phyloP scores from a whole-genome alignment of 1,284 basidiomycete species.

The Trichosporon inkin region DNA sequence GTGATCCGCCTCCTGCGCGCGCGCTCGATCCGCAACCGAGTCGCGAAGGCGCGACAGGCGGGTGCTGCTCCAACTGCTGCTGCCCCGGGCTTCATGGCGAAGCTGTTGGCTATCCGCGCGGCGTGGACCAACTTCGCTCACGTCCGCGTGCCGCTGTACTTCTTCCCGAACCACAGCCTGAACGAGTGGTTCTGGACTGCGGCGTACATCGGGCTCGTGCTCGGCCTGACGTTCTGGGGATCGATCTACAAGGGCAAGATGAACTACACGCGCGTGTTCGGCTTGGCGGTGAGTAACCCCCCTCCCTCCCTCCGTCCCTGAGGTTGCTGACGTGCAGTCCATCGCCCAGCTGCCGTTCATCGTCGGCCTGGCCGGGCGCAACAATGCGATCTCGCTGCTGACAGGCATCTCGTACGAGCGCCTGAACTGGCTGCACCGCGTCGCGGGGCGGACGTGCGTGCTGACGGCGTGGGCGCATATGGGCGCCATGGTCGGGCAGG shows the following conservation, averaged over 20 bases:
- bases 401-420: conserved; percentile 62
- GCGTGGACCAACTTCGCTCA: conserved; percentile 1
- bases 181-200: conserved; percentile 8
- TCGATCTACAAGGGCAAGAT: not conserved
- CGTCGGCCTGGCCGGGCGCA: conserved; percentile 60
- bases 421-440: conserved; percentile 44
- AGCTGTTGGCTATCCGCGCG: not conserved
- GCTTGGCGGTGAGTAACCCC: not conserved
- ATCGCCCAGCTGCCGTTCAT: conserved; percentile 60
- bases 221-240: conserved; percentile 11
- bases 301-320: too few relatives aligned
- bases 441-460: conserved; percentile 30
- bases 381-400: conserved; percentile 60
- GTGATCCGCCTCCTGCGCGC: conserved; percentile 9
- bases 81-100: not conserved
- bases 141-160: conserved; percentile 9
- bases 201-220: conserved; percentile 4
- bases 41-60: not conserved
- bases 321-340: not conserved
- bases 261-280: not conserved
- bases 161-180: not conserved
- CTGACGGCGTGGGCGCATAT: conserved; percentile 33
- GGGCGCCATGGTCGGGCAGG: conserved; percentile 5
- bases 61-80: not conserved
- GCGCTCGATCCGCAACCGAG: not conserved